phyloP scores from a whole-genome alignment of 768 basidiomycete genomes.

The Infundibulicybe gibba region DNA sequence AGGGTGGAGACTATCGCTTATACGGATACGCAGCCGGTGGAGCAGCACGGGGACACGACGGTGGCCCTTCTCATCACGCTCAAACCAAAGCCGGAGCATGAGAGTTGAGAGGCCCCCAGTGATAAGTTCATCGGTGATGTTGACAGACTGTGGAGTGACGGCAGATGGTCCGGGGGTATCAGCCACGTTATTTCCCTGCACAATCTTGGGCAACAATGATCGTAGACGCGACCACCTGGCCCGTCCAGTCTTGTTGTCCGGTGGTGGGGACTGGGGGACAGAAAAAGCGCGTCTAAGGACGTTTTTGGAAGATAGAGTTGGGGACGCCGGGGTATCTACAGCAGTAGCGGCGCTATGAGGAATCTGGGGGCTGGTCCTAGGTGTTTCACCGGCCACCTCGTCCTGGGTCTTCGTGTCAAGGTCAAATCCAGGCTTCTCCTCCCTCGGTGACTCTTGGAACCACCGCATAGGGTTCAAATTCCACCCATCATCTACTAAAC shows the following conservation, averaged over 20 bases:
- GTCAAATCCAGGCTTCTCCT: conserved; percentile 37
- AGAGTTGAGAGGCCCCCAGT: conserved; percentile 75
- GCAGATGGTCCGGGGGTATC: conserved; percentile 40
- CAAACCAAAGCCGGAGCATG: conserved; percentile 81
- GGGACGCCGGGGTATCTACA: not conserved
- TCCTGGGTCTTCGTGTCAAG: conserved; percentile 8
- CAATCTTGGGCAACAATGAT: conserved; percentile 59
- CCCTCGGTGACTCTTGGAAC: conserved; percentile 49
- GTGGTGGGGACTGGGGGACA: conserved; percentile 20
- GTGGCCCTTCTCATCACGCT: conserved; percentile 81
- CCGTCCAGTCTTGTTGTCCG: conserved; percentile 19
- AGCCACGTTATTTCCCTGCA: conserved; percentile 24
- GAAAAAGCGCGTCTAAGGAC: conserved; percentile 27
- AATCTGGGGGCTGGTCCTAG: not conserved
- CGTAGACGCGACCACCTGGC: conserved; percentile 65
- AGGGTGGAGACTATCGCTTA: conserved; percentile 85
- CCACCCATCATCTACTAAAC: conserved; percentile 45
- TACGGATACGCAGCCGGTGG: conserved; percentile 77
- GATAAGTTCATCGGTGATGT: conserved; percentile 81
- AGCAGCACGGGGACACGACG: conserved; percentile 78
- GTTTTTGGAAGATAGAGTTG: conserved; percentile 5
- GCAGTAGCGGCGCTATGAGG: not conserved
- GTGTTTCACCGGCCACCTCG: not conserved
- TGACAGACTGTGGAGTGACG: conserved; percentile 52
- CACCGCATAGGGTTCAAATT: conserved; percentile 41